Evolutionary conservation across 495 filamentous ascomycete species (phyloP).

Genomic region (Achaetomiella virescens): DNA sequence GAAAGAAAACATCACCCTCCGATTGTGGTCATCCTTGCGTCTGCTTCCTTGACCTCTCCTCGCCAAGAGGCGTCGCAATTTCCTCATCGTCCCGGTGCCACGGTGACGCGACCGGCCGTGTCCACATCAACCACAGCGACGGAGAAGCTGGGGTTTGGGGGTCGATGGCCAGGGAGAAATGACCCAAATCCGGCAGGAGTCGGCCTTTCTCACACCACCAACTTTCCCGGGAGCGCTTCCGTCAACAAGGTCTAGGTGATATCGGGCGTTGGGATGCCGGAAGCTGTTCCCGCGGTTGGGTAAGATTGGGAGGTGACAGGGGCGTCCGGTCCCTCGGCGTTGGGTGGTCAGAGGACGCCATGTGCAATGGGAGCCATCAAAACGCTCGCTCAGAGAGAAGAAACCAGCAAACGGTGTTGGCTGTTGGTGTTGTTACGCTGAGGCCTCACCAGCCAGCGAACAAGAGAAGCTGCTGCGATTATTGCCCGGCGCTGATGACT

Average conservation of each 20-base stretch:
- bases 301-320: not conserved
- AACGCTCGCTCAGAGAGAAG: not conserved
- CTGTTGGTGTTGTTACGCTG: too few species aligned
- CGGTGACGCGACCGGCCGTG: conserved; percentile 8
- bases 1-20: too few species aligned
- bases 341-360: too few species aligned
- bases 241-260: conserved; percentile 8
- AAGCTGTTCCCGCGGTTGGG: conserved; percentile 1
- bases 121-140: conserved; percentile 9
- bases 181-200: conserved; percentile 6
- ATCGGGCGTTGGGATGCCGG: conserved; percentile 1
- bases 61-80: not conserved
- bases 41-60: not conserved
- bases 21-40: not conserved
- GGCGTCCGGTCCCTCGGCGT: conserved; percentile 5
- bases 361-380: too few species aligned
- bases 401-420: too few species aligned
- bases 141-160: conserved; percentile 12
- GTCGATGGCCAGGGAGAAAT: not conserved
- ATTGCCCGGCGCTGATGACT: too few species aligned
- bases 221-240: conserved; percentile 13
- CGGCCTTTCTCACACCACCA: conserved; percentile 1
- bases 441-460: too few species aligned
- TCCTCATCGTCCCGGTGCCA: conserved; percentile 13
- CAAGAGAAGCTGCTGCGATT: too few species aligned